Evolutionary conservation across 106 monocot species (phyloP), one percentile per base, ranked within the genome.

Genomic region (Allium cepa): DNA sequence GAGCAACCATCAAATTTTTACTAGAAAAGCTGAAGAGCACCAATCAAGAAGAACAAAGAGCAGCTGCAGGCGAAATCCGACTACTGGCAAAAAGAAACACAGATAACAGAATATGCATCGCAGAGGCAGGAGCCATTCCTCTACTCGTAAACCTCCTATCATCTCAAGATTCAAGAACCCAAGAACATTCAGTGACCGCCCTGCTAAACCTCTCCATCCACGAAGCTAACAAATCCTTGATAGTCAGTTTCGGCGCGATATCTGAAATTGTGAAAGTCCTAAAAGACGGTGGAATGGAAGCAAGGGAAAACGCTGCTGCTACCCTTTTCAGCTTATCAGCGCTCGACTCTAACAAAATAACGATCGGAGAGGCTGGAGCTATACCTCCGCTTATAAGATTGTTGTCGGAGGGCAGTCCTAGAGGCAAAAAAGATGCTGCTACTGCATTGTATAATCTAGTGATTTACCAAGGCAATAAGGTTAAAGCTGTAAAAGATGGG

Each of bases 261-360:
- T 70, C 77, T 9, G 74, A 78, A 61, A 84, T 87, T 36, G 91
- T 87, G 5, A 53, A 82, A 56, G 87, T 91, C 7, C 69, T 87
- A 12, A 84, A 87, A 66, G 77, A 53, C 26, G 87, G 87, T 12
- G 87, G 84, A 59, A 82, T 78, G 91, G 91, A 87, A 75, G 84
- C 91, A 4, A 84, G 84, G 62, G 91, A 91, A 59, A 91, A 91
- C 62, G 91, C 91, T 8, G 91, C 91, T 8, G 91, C 91, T n/a
- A 78, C 87, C 0, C 84, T 91, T 17, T 91, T 84, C 64, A 91
- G 91, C 73, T 59, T 91, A 22, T 87, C 87, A 7, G 87, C 82
- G 17, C 52, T 84, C 3, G 91, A 91, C 51, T 57, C 53, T 12
- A 84, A 84, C 64, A 87, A 87, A 67, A 71, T 79, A 47, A 62